Conservation (phyloP, 2,329 filamentous ascomycete genomes). For the Colletotrichum zoysiae region DNA sequence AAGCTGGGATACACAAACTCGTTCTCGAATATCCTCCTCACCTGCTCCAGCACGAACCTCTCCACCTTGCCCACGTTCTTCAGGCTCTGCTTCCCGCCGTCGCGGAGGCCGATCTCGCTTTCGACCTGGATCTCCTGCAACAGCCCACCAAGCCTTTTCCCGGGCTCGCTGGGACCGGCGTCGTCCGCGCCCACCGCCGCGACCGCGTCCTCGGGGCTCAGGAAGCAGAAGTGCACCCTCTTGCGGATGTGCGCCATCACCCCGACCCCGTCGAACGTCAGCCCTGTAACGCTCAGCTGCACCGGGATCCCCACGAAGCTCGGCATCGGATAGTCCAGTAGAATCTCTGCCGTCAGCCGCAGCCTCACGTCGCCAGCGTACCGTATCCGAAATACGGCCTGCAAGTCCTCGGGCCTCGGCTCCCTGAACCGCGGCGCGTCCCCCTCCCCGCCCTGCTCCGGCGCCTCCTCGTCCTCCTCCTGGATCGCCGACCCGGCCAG, state of each 20-base stretch:
- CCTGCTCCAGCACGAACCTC: conserved; percentile 95
- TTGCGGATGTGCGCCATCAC: conserved; percentile 92
- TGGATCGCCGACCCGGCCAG: conserved; percentile 50
- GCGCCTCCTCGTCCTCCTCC: conserved; percentile 52
- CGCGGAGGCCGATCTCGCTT: conserved; percentile 95
- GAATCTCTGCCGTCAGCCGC: conserved; percentile 91
- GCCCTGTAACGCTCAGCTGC: conserved; percentile 92
- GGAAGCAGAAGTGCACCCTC: conserved; percentile 91
- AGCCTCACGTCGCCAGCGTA: conserved; percentile 91
- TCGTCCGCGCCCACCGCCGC: conserved; percentile 72
- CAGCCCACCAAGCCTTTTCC: conserved; percentile 73
- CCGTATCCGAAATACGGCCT: conserved; percentile 90
- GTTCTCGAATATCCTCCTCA: conserved; percentile 96
- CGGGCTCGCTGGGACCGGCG: conserved; percentile 44
- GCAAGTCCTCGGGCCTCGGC: conserved; percentile 85
- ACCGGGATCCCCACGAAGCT: conserved; percentile 97
- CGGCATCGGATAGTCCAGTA: conserved; percentile 98
- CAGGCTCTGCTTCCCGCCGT: conserved; percentile 91
- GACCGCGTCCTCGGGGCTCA: conserved; percentile 91
- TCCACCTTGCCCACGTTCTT: conserved; percentile 99
- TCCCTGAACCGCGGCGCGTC: conserved; percentile 72
- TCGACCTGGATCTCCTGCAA: conserved; percentile 95
- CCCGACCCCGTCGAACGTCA: conserved; percentile 95
- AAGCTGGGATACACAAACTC: conserved; percentile 99
- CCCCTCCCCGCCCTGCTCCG: conserved; percentile 40